Base-by-base conservation (phyloP, 306 rosid species). In the Castanopsis chinensis region DNA sequence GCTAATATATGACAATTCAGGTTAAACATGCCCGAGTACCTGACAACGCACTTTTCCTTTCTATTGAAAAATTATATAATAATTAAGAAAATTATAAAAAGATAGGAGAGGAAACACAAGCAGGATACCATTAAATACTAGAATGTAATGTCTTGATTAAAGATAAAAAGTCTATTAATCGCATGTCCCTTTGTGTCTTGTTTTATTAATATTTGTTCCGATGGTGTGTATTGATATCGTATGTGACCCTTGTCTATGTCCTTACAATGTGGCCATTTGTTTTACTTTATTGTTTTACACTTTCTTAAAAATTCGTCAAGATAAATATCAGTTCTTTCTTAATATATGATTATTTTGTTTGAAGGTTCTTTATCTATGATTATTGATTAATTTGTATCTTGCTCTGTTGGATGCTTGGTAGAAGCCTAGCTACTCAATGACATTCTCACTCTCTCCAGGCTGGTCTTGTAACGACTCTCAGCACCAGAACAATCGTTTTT, bases 381-480 rank as follows among this genome's bases (percentile, higher is more conserved):
- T 45, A 1, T 43, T 57, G 58, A 33, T 59, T 77, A 21, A 12
- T 28, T 70, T 69, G n/a, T 71, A 9, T 33, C 35, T 20, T 14
- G 25, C 33, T 70, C 17, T 60, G 27, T 63, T 27, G 51, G 21
- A 6, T 53, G 55, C 21, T 32, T 7, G 11, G 17, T 59, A 18
- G 28, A 67, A 72, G 63, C 55, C 65, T 79, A 61, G 85, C 80
- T 78, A 49, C 84, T 86, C 55, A 83, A 68, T 79, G 70, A 30
- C 54, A 43, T 30, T 77, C 51, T 57, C 35, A 18, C 71, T 87
- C 79, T 86, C 75, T 63, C 82, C 86, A 94, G 97, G 99, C 99
- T 73, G 99, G 97, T 78, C 99, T 94, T 77, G 99, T 94, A 65
- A 94, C 99, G 75, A 92, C 98, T 77, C 97, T 94, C 81, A 92